These are phyloP conservation scores for Microsporum audouinii DNA, from an alignment of 2,329 filamentous ascomycete species.

Conservation along the genomic window DNA sequence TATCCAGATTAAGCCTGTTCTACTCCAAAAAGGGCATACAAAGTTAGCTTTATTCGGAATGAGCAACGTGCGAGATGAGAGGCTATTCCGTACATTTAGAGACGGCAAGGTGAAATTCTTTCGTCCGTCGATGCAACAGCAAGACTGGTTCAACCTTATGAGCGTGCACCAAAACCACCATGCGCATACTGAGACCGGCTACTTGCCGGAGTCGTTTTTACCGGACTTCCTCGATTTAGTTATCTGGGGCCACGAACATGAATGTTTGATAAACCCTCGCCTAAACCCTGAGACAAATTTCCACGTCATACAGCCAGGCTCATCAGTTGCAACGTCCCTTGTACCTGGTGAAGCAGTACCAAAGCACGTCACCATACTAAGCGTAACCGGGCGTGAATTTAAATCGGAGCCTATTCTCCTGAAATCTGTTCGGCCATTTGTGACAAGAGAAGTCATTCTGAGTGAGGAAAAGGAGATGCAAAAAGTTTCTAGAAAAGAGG, in stretches of 20 bases:
- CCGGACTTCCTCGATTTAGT: conserved; percentile 85
- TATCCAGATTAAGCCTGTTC: conserved; percentile 78
- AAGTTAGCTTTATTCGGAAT: conserved; percentile 89
- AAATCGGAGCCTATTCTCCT: conserved; percentile 67
- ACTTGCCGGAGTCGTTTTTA: conserved; percentile 83
- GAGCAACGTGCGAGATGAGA: conserved; percentile 91
- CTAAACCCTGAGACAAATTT: conserved; percentile 82
- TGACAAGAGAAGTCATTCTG: conserved; percentile 71
- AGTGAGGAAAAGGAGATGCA: conserved; percentile 65
- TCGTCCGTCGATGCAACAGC: conserved; percentile 63
- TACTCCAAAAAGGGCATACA: conserved; percentile 85
- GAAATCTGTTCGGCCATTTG: conserved; percentile 81
- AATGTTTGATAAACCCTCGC: conserved; percentile 77
- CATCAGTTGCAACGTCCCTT: conserved; percentile 86
- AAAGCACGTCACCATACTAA: conserved; percentile 83
- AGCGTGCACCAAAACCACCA: conserved; percentile 94
- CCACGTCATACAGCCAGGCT: conserved; percentile 93
- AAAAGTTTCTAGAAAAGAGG: conserved; percentile 64
- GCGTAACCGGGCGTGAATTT: conserved; percentile 71
- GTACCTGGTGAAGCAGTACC: conserved; percentile 79
- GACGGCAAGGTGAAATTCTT: conserved; percentile 93
- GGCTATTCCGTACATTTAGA: conserved; percentile 83
- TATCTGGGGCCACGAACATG: conserved; percentile 95
- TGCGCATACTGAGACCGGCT: conserved; percentile 83
- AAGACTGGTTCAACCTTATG: conserved; percentile 93